These are phyloP conservation scores for Trypanosoma brucei DNA, from an alignment of 208 protist genomes.

Conservation along the genomic window DNA sequence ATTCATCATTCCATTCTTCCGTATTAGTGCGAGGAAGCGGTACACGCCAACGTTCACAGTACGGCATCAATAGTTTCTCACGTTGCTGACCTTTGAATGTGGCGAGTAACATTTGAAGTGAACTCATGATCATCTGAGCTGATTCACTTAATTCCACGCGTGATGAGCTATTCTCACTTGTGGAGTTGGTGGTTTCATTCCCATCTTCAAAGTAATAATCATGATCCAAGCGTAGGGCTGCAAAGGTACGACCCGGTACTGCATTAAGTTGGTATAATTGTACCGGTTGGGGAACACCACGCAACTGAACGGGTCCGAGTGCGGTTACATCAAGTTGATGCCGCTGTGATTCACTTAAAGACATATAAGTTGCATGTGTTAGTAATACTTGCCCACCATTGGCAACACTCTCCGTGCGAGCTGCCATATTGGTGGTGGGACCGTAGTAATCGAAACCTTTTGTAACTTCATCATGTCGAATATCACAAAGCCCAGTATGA, in stretches of 20 bases:
- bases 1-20: background rate
- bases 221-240: background rate
- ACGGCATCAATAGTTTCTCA: background rate
- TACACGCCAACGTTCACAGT: background rate
- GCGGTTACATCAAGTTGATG: background rate
- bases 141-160: background rate
- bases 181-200: background rate
- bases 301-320: constrained; percentile 33
- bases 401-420: background rate
- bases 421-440: background rate
- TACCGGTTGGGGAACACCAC: constrained; percentile 40
- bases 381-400: background rate
- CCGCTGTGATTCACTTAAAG: background rate
- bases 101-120: background rate
- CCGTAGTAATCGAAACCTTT: background rate
- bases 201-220: background rate
- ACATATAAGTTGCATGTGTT: background rate
- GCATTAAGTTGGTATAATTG: constrained; percentile 24
- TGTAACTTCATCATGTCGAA: background rate
- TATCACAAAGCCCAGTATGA: constrained; percentile 14
- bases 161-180: background rate
- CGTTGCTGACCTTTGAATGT: background rate
- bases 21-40: background rate
- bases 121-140: background rate
- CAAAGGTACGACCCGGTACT: background rate